Evolutionary conservation across 164 flowering plant genomes (phyloP).

Genomic region (Annona squamosa): DNA sequence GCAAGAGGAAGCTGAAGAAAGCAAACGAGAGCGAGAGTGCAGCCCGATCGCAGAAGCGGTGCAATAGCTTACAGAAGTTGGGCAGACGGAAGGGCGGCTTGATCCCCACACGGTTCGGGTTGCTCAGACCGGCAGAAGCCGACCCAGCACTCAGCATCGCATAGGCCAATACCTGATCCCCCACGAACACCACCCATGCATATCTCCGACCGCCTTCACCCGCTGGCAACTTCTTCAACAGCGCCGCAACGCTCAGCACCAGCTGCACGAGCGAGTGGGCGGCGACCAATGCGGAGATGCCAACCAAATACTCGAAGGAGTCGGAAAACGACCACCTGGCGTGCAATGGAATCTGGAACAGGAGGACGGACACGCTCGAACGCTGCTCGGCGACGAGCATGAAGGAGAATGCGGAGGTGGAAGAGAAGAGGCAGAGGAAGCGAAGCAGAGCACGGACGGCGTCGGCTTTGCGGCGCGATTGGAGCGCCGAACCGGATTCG

Average conservation of each 20-base stretch:
- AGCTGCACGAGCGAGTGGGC: slow-evolving; percentile 67
- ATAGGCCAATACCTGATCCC: slow-evolving; percentile 77
- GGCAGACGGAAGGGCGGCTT: slow-evolving; percentile 56
- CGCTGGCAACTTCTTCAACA: slow-evolving; percentile 35
- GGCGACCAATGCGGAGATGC: slow-evolving; percentile 51
- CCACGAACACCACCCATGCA: slow-evolving; percentile 70
- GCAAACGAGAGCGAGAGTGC: slow-evolving; percentile 65
- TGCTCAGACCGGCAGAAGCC: slow-evolving; percentile 79
- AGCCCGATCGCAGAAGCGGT: slow-evolving; percentile 56
- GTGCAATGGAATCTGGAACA: slow-evolving; percentile 53
- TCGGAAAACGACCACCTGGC: slow-evolving; percentile 77
- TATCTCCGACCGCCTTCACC: slow-evolving; percentile 44
- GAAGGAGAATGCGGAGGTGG: slow-evolving; percentile 35
- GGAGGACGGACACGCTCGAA: slow-evolving; percentile 40
- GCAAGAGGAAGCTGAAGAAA: slow-evolving; percentile 60
- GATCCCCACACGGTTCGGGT: slow-evolving; percentile 79
- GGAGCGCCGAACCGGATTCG: background rate
- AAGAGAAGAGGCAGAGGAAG: slow-evolving; percentile 36
- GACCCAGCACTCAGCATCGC: slow-evolving; percentile 86
- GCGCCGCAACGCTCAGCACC: slow-evolving; percentile 31
- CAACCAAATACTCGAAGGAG: slow-evolving; percentile 70
- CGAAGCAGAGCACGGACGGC: slow-evolving; percentile 32
- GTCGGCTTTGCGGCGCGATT: slow-evolving; percentile 27
- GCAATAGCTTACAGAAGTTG: slow-evolving; percentile 71
- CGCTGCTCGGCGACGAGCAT: slow-evolving; percentile 57